Conservation (phyloP, 2,329 filamentous ascomycete species). For the Alternaria hordeiaustralica region DNA sequence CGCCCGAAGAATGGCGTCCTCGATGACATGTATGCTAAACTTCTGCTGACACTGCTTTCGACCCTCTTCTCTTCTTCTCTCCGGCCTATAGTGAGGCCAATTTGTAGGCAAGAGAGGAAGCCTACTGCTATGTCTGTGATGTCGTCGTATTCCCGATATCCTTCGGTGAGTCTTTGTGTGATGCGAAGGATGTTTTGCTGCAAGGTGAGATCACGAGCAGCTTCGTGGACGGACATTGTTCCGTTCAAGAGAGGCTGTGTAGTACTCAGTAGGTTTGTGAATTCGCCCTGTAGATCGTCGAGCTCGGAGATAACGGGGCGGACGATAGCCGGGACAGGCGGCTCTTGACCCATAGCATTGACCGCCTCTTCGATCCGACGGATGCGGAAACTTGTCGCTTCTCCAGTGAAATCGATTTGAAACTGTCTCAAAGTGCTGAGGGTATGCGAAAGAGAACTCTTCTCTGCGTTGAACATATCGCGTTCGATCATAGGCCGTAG, state of each 20-base stretch:
- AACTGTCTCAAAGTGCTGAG: slow-evolving; percentile 69
- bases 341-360: slow-evolving; percentile 67
- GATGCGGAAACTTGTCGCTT: slow-evolving; percentile 70
- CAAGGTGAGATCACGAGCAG: slow-evolving; percentile 45
- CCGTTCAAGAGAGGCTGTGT: slow-evolving; percentile 37
- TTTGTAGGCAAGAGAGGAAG: slow-evolving; percentile 77
- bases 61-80: slow-evolving; percentile 25
- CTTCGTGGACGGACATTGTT: slow-evolving; percentile 30
- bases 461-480: slow-evolving; percentile 63
- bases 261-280: slow-evolving; percentile 70
- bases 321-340: slow-evolving; percentile 71
- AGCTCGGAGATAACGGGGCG: slow-evolving; percentile 74
- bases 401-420: slow-evolving; percentile 71
- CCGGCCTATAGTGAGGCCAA: slow-evolving; percentile 70
- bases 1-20: slow-evolving; percentile 45
- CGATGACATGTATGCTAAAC: slow-evolving; percentile 31
- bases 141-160: slow-evolving; percentile 84
- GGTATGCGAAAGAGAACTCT: slow-evolving; percentile 61
- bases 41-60: slow-evolving; percentile 20
- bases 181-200: slow-evolving; percentile 70
- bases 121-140: slow-evolving; percentile 78
- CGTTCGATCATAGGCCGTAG: slow-evolving; percentile 68
- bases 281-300: slow-evolving; percentile 78
- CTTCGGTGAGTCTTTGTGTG: slow-evolving; percentile 69
- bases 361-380: slow-evolving; percentile 69